A percentile compares a stretch with the other conserved stretches of the same genome.
phyloP scores from a whole-genome alignment of 2,329 filamentous ascomycete genomes.

The Colletotrichum abscissum region DNA sequence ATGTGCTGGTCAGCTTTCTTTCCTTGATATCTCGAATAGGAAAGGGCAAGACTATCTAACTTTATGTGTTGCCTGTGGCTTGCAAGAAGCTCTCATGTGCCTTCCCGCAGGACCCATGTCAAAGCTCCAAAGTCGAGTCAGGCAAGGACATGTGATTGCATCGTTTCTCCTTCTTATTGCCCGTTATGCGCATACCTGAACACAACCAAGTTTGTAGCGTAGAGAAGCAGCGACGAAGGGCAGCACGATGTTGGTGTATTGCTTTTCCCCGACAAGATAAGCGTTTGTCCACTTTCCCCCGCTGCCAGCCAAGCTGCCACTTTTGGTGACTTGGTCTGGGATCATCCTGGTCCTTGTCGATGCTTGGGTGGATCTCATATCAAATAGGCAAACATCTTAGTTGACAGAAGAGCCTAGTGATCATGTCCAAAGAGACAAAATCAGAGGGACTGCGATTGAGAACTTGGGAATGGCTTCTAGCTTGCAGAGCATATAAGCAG shows the following conservation, averaged over 20 bases:
- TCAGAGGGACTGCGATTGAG: too few species aligned
- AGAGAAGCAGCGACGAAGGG: background rate
- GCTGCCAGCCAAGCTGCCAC: background rate
- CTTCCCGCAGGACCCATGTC: background rate
- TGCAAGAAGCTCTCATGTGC: background rate
- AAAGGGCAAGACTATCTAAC: background rate
- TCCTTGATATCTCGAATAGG: background rate
- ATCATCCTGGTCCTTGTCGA: background rate
- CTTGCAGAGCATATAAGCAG: background rate
- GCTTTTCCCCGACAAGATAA: background rate
- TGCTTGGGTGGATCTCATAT: background rate
- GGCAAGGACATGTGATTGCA: background rate
- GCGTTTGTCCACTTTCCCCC: too few species aligned
- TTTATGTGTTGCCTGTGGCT: background rate
- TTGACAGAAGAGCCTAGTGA: background rate
- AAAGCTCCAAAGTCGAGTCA: background rate
- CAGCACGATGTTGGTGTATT: background rate
- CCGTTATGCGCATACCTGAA: background rate
- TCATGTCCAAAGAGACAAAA: too few species aligned
- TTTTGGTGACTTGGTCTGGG: background rate
- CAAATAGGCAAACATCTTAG: background rate
- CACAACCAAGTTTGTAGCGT: background rate
- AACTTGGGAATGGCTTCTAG: too few species aligned
- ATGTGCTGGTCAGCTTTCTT: slow-evolving; percentile 3
- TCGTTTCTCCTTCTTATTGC: background rate